These are phyloP conservation scores for Collybiopsis luxurians DNA, from an alignment of 768 basidiomycete species.

Conservation along the genomic window DNA sequence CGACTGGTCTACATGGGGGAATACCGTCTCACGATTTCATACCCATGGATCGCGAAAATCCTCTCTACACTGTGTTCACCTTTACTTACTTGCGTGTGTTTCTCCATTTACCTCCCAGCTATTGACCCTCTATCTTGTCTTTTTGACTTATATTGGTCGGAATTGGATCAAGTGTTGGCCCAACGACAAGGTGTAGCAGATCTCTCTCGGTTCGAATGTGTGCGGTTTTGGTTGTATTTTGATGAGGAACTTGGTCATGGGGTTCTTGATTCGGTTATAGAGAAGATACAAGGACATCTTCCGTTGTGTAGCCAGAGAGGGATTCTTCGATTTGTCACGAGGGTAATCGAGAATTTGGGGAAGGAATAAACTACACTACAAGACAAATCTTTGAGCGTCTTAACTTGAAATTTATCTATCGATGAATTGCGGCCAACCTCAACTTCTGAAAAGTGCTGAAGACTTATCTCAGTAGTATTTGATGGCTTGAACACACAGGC, in stretches of 20 bases:
- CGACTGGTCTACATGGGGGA: not conserved
- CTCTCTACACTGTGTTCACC: not conserved
- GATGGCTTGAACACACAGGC: too few species aligned
- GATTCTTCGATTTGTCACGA: too few species aligned
- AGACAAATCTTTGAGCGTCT: too few species aligned
- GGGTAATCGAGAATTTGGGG: too few species aligned
- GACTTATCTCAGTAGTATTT: too few species aligned
- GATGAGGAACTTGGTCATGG: not conserved
- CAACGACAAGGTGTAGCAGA: not conserved
- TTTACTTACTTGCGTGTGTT: not conserved
- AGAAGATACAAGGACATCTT: not conserved
- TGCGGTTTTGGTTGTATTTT: not conserved
- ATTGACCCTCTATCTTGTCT: not conserved
- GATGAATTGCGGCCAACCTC: too few species aligned
- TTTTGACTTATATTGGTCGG: not conserved
- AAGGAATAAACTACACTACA: too few species aligned
- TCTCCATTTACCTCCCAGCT: not conserved
- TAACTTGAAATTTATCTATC: too few species aligned
- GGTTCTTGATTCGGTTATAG: not conserved
- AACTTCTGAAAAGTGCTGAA: too few species aligned
- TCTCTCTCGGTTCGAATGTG: not conserved
- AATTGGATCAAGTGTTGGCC: not conserved
- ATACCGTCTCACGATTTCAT: not conserved
- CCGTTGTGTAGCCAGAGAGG: not conserved
- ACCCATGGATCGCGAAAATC: slow-evolving; percentile 3